Conservation (phyloP, 768 basidiomycete species). For the Favolaschia claudopus region DNA sequence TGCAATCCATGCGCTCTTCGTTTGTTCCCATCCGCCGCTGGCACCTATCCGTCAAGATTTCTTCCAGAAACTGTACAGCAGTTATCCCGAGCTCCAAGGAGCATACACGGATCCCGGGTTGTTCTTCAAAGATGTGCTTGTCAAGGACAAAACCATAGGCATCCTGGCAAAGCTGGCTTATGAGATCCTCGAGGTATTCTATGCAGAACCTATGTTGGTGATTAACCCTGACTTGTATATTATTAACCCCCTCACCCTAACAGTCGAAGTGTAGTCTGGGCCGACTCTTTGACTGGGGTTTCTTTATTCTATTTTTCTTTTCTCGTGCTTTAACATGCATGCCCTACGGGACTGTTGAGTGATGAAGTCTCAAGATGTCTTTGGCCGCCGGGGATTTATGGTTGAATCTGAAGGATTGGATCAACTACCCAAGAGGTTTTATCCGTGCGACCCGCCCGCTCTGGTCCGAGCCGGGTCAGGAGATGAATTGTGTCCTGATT, state of each 20-base stretch:
- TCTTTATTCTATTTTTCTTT: neutral
- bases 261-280: neutral
- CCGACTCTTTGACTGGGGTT: too few relatives aligned
- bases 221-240: neutral
- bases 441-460: constrained; percentile 3
- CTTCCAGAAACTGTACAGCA: neutral
- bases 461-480: constrained; percentile 9
- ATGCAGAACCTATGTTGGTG: constrained; percentile 2
- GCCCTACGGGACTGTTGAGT: constrained; percentile 13
- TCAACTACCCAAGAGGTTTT: neutral
- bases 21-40: neutral
- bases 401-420: neutral
- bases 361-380: neutral
- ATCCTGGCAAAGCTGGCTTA: constrained; percentile 2
- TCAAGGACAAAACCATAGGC: neutral
- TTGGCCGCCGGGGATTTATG: constrained; percentile 9
- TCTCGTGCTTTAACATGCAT: constrained; percentile 3
- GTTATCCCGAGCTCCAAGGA: neutral
- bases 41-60: neutral
- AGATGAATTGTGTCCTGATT: neutral
- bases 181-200: constrained; percentile 3
- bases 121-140: neutral
- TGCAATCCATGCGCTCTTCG: neutral
- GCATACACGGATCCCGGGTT: neutral
- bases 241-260: neutral